Evolutionary conservation across 2,329 filamentous ascomycete genomes (phyloP), one percentile per base, ranked within the genome.

Genomic region (Aspergillus sp.): DNA sequence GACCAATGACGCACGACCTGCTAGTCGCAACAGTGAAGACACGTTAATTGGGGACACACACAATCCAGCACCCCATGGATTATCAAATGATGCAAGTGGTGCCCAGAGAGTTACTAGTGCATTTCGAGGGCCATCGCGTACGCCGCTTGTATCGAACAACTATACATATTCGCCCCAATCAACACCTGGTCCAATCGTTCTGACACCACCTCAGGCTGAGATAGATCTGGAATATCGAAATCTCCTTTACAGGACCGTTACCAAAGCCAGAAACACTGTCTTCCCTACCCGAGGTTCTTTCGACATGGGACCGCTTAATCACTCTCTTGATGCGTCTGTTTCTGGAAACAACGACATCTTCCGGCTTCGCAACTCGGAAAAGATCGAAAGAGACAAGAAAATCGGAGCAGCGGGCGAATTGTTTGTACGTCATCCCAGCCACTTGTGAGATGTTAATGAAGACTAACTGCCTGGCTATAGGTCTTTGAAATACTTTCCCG

Each of bases 191-290:
- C 4, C 19, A 19, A 19, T 19, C 19, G 19, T 19, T 19, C 19
- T 19, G 2, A 19, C 19, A 19, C 19, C 19, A 19, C 19, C 19
- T 19, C 19, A 19, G 19, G 2, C 19, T 19, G 19, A 19, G 19
- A 4, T 19, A 19, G 19, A 19, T 19, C 2, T 19, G 19, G 19
- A 19, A 19, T 19, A 49, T 27, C 11, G 12, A 12, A 12, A n/a
- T 5, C 36, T 49, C 9, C 39, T 47, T 27, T 12, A 36, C 4
- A 32, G 26, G 7, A 39, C 47, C 12, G 12, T 49, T 10, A n/a
- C 8, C 11, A 27, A 35, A 7, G 47, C 47, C 6, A 41, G 44
- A 10, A 27, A 9, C 7, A 5, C 39, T 19, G n/a, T 35, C 27
- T 40, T 46, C n/a, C 44, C 44, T 6, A 30, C 10, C 11, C 19